Base-by-base conservation (phyloP, 2,329 filamentous ascomycete species). In the Sclerotinia nivalis region DNA sequence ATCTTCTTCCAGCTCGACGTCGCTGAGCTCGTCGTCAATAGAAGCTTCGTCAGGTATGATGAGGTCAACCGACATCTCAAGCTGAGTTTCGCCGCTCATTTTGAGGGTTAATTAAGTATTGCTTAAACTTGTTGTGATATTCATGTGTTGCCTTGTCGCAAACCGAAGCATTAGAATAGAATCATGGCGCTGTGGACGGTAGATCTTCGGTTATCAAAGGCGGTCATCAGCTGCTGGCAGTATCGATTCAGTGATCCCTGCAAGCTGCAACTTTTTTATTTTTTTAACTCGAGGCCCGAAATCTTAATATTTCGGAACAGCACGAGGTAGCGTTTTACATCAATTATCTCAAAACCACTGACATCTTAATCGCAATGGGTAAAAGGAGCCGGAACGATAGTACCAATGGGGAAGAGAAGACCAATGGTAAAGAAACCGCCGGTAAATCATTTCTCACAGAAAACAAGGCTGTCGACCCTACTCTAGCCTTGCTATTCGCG, bases 401-500 rank as follows among this genome's bases (percentile, higher is more conserved):
- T 56, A 73, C 72, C 45, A 70, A 50, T 43, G 47, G 25, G 22
- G 49, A 22, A 13, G 59, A 64, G 22, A 47, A 40, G n/a, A 47
- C 12, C 15, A 61, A 61, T 52, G 72, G 76, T 68, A 74, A 73
- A 50, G 69, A 73, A 61, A 64, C 58, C 55, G 69, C 72, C 71
- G 69, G 69, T 55, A 76, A 78, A 70, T 73, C 80, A 50, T 77
- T 82, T 68, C n/a, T 75, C 15, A 71, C 71, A 15, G 71, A 76
- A 37, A 74, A 75, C 59, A 86, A 86, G 79, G 83, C 84, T 71
- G 83, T 93, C 71, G 91, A 93, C 82, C 89, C 91, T 78, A 82
- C 84, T 69, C 83, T 93, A 74, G 85, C 89, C 76, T 88, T 89
- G 72, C 84, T 93, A 52, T 93, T 93, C 81, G 85, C 89, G 70